A percentile compares a stretch with the other conserved stretches of the same genome.
These are phyloP conservation scores for Amphicarpaea edgeworthii DNA, from an alignment of 306 rosid species.

Conservation along the genomic window DNA sequence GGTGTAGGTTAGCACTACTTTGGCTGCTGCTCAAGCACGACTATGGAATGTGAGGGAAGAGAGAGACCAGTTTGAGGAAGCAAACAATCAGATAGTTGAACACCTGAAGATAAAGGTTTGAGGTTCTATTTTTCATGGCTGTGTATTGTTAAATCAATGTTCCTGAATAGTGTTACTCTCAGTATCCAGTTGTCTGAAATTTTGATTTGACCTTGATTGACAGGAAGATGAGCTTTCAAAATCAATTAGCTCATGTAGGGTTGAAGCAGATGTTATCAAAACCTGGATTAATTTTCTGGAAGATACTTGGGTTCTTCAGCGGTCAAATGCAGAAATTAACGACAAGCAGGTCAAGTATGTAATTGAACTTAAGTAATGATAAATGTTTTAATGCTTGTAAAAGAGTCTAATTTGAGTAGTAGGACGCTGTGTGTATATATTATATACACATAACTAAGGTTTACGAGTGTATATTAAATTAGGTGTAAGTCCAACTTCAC, in stretches of 20 bases:
- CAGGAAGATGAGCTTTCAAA: conserved; percentile 92
- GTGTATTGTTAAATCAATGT: conserved; percentile 15
- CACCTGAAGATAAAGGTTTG: conserved; percentile 84
- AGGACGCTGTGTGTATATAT: not conserved
- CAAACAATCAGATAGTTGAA: conserved; percentile 85
- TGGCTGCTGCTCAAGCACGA: conserved; percentile 91
- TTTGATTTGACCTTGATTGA: conserved; percentile 41
- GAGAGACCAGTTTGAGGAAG: conserved; percentile 98
- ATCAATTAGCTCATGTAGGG: conserved; percentile 73
- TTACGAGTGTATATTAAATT: conserved; percentile 6
- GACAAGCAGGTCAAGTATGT: conserved; percentile 90
- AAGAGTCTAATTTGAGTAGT: conserved; percentile 27
- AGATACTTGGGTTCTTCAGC: conserved; percentile 90
- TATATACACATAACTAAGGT: not conserved
- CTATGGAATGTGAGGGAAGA: conserved; percentile 87
- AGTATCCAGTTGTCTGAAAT: conserved; percentile 39
- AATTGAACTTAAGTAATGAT: conserved; percentile 42
- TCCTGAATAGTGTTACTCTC: conserved; percentile 28
- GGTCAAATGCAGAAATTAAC: conserved; percentile 66
- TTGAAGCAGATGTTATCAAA: conserved; percentile 80
- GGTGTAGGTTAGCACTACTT: conserved; percentile 77
- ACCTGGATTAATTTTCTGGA: conserved; percentile 97
- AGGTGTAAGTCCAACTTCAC: conserved; percentile 10
- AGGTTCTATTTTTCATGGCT: conserved; percentile 24
- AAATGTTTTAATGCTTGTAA: conserved; percentile 5